Evolutionary conservation across 352 stramenopile species (phyloP).

Genomic region (Pythium sp.): DNA sequence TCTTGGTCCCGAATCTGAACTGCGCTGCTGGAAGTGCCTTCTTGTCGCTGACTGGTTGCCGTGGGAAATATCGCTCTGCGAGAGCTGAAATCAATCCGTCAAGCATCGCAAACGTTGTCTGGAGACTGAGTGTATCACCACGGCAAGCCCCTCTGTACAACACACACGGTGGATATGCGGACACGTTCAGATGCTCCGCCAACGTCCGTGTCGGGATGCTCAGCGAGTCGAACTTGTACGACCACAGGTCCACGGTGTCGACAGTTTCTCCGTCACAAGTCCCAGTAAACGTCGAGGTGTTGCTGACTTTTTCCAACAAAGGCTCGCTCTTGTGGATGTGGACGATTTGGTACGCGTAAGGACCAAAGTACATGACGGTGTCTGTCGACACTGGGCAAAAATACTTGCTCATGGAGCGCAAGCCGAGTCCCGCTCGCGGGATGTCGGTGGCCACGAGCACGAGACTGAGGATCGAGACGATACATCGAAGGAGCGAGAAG

Average conservation of each 20-base stretch:
- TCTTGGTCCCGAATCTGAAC: slow-evolving; percentile 21
- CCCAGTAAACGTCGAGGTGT: slow-evolving; percentile 12
- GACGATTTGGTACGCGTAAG: slow-evolving; percentile 37
- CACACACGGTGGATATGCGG: slow-evolving; percentile 6
- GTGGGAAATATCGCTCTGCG: not conserved
- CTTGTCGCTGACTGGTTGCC: not conserved
- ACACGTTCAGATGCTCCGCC: slow-evolving; percentile 8
- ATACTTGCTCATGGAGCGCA: slow-evolving; percentile 21
- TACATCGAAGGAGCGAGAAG: slow-evolving; percentile 25
- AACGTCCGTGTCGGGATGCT: slow-evolving; percentile 21
- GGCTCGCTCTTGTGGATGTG: slow-evolving; percentile 21
- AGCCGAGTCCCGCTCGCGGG: slow-evolving; percentile 42
- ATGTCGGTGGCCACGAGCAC: slow-evolving; percentile 46
- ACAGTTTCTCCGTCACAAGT: slow-evolving; percentile 16
- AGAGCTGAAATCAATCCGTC: slow-evolving; percentile 25
- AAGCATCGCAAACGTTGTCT: slow-evolving; percentile 30
- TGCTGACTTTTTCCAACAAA: not conserved
- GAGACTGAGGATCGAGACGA: slow-evolving; percentile 38
- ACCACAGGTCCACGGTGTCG: slow-evolving; percentile 21
- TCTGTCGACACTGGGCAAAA: slow-evolving; percentile 25
- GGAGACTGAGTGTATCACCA: slow-evolving; percentile 15
- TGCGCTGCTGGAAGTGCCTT: not conserved
- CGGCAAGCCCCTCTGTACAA: slow-evolving; percentile 10
- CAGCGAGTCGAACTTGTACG: slow-evolving; percentile 40
- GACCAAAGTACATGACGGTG: slow-evolving; percentile 38